Percentiles rank a stretch among this genome's conserved stretches.
These are phyloP conservation scores for Trametes gibbosa DNA, from an alignment of 768 basidiomycete species.

Conservation along the genomic window DNA sequence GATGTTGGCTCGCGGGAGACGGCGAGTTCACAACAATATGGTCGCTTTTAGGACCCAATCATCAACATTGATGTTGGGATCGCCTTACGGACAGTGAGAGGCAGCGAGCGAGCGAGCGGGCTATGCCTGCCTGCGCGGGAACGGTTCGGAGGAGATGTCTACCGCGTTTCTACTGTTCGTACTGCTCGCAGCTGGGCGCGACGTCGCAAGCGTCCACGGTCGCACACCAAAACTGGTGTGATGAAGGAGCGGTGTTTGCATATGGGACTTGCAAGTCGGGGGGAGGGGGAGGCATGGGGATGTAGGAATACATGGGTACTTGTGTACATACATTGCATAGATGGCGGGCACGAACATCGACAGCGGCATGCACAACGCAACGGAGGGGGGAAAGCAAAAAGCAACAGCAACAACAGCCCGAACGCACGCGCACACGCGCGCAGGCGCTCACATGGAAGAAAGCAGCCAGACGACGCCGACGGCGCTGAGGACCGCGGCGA, in stretches of 20 bases:
- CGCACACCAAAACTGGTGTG: too few species aligned
- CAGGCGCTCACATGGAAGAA: conserved; percentile 8
- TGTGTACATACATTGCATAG: not conserved
- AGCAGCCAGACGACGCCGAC: conserved; percentile 19
- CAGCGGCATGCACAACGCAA: not conserved
- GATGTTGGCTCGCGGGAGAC: too few species aligned
- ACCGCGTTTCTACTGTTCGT: too few species aligned
- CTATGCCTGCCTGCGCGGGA: too few species aligned
- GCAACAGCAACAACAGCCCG: not conserved
- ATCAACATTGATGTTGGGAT: too few species aligned
- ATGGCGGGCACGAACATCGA: not conserved
- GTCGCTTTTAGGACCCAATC: too few species aligned
- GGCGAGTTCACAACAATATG: too few species aligned
- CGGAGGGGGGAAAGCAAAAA: not conserved
- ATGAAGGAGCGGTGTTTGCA: not conserved
- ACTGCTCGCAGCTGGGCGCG: too few species aligned
- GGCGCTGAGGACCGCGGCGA: conserved; percentile 23
- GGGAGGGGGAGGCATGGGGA: not conserved
- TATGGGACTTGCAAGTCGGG: not conserved
- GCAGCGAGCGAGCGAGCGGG: too few species aligned
- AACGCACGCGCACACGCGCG: not conserved
- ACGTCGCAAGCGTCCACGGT: too few species aligned
- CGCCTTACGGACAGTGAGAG: too few species aligned
- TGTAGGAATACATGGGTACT: not conserved
- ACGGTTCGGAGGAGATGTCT: too few species aligned